Evolutionary conservation across 2,329 filamentous ascomycete species (phyloP).

Genomic region (Plectosphaerella cucumerina): DNA sequence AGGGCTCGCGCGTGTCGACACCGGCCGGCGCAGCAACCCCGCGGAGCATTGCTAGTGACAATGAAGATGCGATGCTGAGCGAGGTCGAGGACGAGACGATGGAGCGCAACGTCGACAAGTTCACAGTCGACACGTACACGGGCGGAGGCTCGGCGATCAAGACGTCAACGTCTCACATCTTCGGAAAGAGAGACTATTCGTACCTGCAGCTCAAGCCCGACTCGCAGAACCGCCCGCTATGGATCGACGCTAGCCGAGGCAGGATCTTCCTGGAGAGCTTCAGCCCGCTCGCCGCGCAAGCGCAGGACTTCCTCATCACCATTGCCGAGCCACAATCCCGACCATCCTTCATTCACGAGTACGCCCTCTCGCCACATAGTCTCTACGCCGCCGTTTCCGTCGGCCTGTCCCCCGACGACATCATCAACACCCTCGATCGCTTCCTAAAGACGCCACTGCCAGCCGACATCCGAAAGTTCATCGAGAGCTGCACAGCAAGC

Average conservation of each 20-base stretch:
- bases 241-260: conserved; percentile 85
- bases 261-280: conserved; percentile 94
- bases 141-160: conserved; percentile 26
- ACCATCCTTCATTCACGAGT: conserved; percentile 89
- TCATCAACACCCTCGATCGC: conserved; percentile 81
- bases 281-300: conserved; percentile 78
- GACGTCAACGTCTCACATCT: conserved; percentile 29
- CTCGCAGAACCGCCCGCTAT: conserved; percentile 83
- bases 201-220: conserved; percentile 80
- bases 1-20: conserved; percentile 54
- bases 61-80: conserved; percentile 34
- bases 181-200: conserved; percentile 66
- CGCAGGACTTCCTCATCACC: conserved; percentile 92
- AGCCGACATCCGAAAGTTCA: conserved; percentile 74
- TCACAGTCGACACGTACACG: conserved; percentile 46
- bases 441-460: conserved; percentile 88
- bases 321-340: conserved; percentile 91
- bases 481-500: conserved; percentile 74
- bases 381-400: conserved; percentile 94
- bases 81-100: conserved; percentile 49
- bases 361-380: conserved; percentile 85
- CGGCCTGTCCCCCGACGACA: conserved; percentile 83
- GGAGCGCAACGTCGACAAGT: conserved; percentile 56
- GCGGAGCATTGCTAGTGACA: conserved; percentile 51
- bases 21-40: conserved; percentile 54